Conservation (phyloP, 1,284 basidiomycete genomes). For the Cystobasidium pallidum region DNA sequence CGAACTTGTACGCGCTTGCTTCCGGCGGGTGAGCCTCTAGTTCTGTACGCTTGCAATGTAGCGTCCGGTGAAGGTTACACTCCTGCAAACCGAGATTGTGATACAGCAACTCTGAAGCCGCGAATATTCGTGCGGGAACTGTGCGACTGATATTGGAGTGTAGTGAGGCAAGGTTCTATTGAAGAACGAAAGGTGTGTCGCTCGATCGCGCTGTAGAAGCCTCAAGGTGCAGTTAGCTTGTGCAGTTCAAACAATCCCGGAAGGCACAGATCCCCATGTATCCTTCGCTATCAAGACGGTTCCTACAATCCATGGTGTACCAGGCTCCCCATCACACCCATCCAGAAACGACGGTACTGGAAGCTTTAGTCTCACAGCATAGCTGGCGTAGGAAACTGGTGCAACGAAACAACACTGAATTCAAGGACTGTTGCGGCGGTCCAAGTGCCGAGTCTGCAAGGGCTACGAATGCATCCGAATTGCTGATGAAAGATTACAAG, state of each 20-base stretch:
- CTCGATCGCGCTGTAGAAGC: too few relatives aligned
- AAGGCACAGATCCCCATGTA: not conserved
- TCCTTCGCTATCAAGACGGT: not conserved
- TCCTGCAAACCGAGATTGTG: not conserved
- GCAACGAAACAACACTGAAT: constrained; percentile 5
- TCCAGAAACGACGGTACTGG: not conserved
- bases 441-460: not conserved
- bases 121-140: not conserved
- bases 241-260: too few relatives aligned
- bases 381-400: constrained; percentile 8
- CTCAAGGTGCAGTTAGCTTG: too few relatives aligned
- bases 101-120: not conserved
- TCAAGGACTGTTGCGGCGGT: constrained; percentile 26
- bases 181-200: too few relatives aligned
- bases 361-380: not conserved
- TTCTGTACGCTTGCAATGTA: not conserved
- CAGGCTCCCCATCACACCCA: constrained; percentile 10
- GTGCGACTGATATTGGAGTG: not conserved
- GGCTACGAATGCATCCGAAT: not conserved
- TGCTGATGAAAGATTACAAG: constrained; percentile 40
- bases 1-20: not conserved
- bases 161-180: too few relatives aligned
- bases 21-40: not conserved
- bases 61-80: not conserved
- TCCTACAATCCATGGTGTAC: constrained; percentile 25